Conservation (phyloP, 768 basidiomycete genomes). For the Hygrophorus pudorinus region DNA sequence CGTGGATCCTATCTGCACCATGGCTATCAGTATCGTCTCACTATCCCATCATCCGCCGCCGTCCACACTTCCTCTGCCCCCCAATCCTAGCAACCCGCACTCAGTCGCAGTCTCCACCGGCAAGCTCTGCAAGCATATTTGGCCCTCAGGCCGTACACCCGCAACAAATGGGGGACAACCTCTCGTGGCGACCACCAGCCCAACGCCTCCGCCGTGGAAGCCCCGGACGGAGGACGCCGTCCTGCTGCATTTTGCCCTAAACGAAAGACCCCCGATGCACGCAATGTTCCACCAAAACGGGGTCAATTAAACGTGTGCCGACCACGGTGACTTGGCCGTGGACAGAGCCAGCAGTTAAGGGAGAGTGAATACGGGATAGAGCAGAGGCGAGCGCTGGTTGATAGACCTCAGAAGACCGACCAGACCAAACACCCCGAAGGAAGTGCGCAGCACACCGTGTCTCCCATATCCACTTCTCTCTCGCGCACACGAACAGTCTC, state of each 20-base stretch:
- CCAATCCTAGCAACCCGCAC: conserved; percentile 32
- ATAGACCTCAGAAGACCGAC: conserved; percentile 18
- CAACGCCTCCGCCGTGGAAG: conserved; percentile 15
- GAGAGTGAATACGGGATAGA: conserved; percentile 36
- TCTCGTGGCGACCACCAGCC: conserved; percentile 39
- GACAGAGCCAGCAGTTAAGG: conserved; percentile 51
- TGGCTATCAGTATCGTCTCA: conserved; percentile 30
- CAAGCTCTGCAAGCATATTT: conserved; percentile 36
- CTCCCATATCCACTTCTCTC: conserved; percentile 36
- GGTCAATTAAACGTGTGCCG: conserved; percentile 37
- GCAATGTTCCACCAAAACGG: conserved; percentile 37
- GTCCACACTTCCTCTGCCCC: conserved; percentile 35
- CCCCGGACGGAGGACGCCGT: neutral
- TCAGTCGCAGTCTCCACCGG: conserved; percentile 53
- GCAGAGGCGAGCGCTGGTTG: conserved; percentile 21
- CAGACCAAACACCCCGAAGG: conserved; percentile 47
- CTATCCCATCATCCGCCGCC: conserved; percentile 55
- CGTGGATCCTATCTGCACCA: too few relatives aligned
- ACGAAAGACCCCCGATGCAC: conserved; percentile 38
- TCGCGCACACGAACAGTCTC: conserved; percentile 12
- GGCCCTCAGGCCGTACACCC: conserved; percentile 29
- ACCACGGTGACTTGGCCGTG: conserved; percentile 46
- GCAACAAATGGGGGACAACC: conserved; percentile 56
- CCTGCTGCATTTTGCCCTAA: conserved; percentile 13
- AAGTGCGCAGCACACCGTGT: conserved; percentile 46